These are phyloP conservation scores for Aspergillus flavus DNA, from an alignment of 2,329 filamentous ascomycete genomes.

Conservation along the genomic window DNA sequence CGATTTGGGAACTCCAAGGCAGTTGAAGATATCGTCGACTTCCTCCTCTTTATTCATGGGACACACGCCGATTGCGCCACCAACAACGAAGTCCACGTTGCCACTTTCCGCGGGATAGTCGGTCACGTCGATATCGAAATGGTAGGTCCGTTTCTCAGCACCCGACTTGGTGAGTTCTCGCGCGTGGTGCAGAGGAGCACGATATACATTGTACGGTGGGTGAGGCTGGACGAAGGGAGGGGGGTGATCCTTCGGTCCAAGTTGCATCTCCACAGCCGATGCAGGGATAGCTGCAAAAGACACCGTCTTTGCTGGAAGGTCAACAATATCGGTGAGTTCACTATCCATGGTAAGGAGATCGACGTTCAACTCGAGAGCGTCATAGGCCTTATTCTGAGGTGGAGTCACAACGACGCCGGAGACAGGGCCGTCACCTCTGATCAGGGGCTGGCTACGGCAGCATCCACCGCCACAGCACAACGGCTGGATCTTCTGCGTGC, in stretches of 20 bases:
- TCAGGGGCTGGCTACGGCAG: constrained; percentile 61
- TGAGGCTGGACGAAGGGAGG: constrained; percentile 92
- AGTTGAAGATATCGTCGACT: constrained; percentile 83
- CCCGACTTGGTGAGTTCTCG: constrained; percentile 85
- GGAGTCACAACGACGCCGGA: constrained; percentile 53
- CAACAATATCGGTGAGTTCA: constrained; percentile 68
- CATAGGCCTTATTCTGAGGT: constrained; percentile 84
- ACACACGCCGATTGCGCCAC: constrained; percentile 90
- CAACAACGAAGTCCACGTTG: constrained; percentile 89
- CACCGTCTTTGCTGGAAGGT: constrained; percentile 74
- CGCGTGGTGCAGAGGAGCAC: constrained; percentile 81
- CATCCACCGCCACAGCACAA: constrained; percentile 68
- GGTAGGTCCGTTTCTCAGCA: constrained; percentile 94
- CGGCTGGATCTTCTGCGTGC: constrained; percentile 63
- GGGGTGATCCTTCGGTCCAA: constrained; percentile 62
- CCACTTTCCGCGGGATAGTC: constrained; percentile 84
- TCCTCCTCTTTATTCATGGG: constrained; percentile 77
- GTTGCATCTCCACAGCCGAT: constrained; percentile 34
- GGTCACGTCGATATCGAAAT: constrained; percentile 95
- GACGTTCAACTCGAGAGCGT: constrained; percentile 75
- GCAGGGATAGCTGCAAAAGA: constrained; percentile 57
- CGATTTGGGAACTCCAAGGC: constrained; percentile 77
- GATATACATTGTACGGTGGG: constrained; percentile 87
- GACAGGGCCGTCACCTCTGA: constrained; percentile 43
- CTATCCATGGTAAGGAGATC: constrained; percentile 71